Evolutionary conservation across 2,329 filamentous ascomycete genomes (phyloP).

Genomic region (Neoascochyta sp.): DNA sequence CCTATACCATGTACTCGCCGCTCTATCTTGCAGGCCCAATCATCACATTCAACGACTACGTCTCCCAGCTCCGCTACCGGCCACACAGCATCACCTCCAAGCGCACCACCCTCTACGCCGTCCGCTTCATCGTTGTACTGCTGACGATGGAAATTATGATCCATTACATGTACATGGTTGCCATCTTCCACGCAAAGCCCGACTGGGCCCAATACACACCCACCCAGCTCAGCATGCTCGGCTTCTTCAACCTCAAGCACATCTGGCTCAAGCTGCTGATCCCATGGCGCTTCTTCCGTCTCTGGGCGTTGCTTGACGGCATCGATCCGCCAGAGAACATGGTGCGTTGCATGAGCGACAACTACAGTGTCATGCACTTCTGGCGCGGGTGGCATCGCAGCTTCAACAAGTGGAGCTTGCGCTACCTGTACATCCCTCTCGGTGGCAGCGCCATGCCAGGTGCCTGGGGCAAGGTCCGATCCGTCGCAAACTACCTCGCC

Average conservation of each 20-base stretch:
- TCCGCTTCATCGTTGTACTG: conserved; percentile 76
- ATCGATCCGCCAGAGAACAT: conserved; percentile 98
- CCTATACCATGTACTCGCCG: conserved; percentile 86
- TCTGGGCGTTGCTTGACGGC: conserved; percentile 89
- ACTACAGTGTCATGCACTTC: conserved; percentile 85
- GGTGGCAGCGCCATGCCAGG: conserved; percentile 58
- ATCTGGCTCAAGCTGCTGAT: conserved; percentile 97
- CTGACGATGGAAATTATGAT: conserved; percentile 81
- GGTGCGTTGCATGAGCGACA: conserved; percentile 93
- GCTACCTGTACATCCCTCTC: conserved; percentile 90
- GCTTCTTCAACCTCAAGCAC: conserved; percentile 92
- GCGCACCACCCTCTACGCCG: conserved; percentile 74
- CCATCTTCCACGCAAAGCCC: conserved; percentile 78
- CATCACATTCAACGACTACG: conserved; percentile 96
- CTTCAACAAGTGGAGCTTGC: conserved; percentile 90
- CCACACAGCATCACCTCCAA: conserved; percentile 64
- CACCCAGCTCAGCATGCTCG: conserved; percentile 82
- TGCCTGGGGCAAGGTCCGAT: conserved; percentile 49
- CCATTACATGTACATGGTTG: conserved; percentile 90
- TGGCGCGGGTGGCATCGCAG: conserved; percentile 96
- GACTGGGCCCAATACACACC: conserved; percentile 81
- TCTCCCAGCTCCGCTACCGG: conserved; percentile 75
- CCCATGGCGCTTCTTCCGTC: conserved; percentile 95
- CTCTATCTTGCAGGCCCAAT: conserved; percentile 92
- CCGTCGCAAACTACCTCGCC: conserved; percentile 70